phyloP scores from a whole-genome alignment of 148 eudicot species.

The Gaultheria prostrata region DNA sequence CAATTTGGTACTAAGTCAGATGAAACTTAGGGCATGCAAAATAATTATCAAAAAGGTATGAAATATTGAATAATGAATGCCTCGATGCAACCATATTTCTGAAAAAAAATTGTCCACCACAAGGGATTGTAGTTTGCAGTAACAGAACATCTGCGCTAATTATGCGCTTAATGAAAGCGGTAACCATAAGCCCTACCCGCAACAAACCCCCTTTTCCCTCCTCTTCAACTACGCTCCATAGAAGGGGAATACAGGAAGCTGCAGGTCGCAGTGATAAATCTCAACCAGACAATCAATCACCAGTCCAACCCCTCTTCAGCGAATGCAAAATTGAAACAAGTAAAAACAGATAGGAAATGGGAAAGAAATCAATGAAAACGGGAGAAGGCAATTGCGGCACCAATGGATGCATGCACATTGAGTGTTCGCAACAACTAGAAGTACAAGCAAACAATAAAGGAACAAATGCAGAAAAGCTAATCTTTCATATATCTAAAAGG shows the following conservation, averaged over 20 bases:
- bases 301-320: background rate
- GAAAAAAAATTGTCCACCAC: background rate
- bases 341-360: background rate
- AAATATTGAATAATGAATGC: background rate
- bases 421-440: background rate
- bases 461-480: background rate
- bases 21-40: background rate
- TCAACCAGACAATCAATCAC: background rate
- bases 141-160: background rate
- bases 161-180: background rate
- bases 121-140: background rate
- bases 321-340: background rate
- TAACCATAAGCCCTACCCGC: background rate
- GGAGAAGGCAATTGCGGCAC: background rate
- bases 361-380: background rate
- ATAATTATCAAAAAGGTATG: background rate
- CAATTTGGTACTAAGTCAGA: background rate
- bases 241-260: background rate
- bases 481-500: background rate
- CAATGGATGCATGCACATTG: constrained; percentile 1
- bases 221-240: background rate
- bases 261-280: background rate
- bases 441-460: constrained; percentile 13
- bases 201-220: background rate
- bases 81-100: background rate